Base-by-base conservation (phyloP, 2,329 filamentous ascomycete species). In the Catunica adiposa region DNA sequence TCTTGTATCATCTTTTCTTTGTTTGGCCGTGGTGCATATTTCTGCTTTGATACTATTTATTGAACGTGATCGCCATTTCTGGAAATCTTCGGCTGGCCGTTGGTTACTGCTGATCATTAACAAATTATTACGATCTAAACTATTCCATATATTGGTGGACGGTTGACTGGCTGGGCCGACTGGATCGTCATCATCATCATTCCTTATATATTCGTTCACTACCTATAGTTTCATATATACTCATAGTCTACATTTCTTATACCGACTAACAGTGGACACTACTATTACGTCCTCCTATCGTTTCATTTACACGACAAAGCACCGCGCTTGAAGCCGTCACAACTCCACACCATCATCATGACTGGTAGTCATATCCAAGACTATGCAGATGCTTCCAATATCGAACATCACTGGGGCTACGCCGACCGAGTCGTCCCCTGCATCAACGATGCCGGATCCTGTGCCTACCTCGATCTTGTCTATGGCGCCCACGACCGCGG, bases 381-480 rank as follows among this genome's bases (percentile, higher is more conserved):
- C 57, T 66, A 67, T 58, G 66, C 61, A 26, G 64, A 66, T 9
- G 69, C 66, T n/a, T 60, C 61, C 26, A 54, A 57, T n/a, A 56
- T 69, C 14, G 65, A 70, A 55, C 66, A 65, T 38, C 71, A 75
- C 62, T 75, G 72, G 72, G 72, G 72, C 46, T 75, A 74, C 56
- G 67, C 66, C n/a, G 66, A 68, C 60, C 69, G 72, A 23, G 65
- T 69, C 0, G 44, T 74, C 2, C 72, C 72, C 2, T 75, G 72
- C 63, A 68, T 65, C 53, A 72, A 67, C 62, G 73, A 74, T 56
- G 60, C 66, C 11, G 72, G 71, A n/a, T 71, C 71, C 6, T 75
- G 73, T 63, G 69, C 63, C 25, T 75, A 75, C 61, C 71, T 78
- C 51, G 75, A 78, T 58, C 66, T 70, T 34, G 73, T 77, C 50